Conservation (phyloP, 1,139 yeast species). For the Candida sp. region DNA sequence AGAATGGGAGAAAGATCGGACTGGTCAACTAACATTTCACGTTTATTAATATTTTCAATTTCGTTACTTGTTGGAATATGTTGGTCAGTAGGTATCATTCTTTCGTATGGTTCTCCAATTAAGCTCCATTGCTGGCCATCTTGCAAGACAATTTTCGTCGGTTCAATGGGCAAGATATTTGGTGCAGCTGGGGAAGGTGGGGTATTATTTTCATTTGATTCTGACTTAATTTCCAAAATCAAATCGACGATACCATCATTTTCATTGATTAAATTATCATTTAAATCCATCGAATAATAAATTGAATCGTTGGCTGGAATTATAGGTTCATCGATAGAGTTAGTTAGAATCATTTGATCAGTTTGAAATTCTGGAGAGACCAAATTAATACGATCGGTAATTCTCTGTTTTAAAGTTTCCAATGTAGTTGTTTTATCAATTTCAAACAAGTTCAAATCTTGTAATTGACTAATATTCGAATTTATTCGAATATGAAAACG, state of each 20-base stretch:
- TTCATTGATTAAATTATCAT: slow-evolving; percentile 8
- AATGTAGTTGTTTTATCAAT: slow-evolving; percentile 18
- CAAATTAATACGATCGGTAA: slow-evolving; percentile 21
- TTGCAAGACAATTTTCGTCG: slow-evolving; percentile 19
- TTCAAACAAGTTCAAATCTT: slow-evolving; percentile 23
- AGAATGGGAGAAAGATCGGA: slow-evolving; percentile 18
- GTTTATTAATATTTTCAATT: slow-evolving; percentile 4
- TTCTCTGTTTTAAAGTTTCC: slow-evolving; percentile 17
- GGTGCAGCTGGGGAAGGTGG: not conserved
- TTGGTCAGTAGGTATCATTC: slow-evolving; percentile 9
- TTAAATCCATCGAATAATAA: slow-evolving; percentile 12
- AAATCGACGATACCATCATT: slow-evolving; percentile 9
- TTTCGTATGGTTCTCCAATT: slow-evolving; percentile 20
- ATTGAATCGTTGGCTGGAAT: slow-evolving; percentile 9
- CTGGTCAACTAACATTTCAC: slow-evolving; percentile 19
- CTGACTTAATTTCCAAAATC: slow-evolving; percentile 9
- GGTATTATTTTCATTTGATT: not conserved
- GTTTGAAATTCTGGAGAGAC: not conserved
- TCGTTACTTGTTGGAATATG: slow-evolving; percentile 5
- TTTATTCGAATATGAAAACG: slow-evolving; percentile 9
- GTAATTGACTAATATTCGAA: slow-evolving; percentile 17
- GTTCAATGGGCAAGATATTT: slow-evolving; percentile 14
- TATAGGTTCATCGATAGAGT: slow-evolving; percentile 5
- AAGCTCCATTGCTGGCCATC: slow-evolving; percentile 23
- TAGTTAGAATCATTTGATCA: not conserved